These are phyloP conservation scores for Herpetomonas samuelpessoai DNA, from an alignment of 208 protist genomes.

Conservation along the genomic window DNA sequence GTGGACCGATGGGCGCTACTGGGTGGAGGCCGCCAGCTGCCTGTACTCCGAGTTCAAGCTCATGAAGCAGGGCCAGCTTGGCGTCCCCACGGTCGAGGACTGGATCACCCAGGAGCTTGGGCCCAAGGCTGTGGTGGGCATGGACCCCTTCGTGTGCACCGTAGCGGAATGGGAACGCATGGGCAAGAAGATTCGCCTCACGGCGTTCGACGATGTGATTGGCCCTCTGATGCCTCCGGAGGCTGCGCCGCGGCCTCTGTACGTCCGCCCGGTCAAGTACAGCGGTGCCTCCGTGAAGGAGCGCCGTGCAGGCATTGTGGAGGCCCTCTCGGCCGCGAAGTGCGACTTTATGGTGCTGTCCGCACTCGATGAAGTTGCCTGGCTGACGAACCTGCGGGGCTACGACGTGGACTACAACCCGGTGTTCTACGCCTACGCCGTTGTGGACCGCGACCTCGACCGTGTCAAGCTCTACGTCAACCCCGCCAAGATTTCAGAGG, in stretches of 20 bases:
- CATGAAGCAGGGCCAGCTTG: slow-evolving; percentile 76
- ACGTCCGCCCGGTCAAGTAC: slow-evolving; percentile 59
- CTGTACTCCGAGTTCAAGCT: slow-evolving; percentile 81
- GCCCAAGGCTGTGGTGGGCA: slow-evolving; percentile 33
- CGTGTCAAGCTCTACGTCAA: slow-evolving; percentile 38
- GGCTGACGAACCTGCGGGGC: slow-evolving; percentile 91
- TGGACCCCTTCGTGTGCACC: slow-evolving; percentile 70
- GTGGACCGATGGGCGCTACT: slow-evolving; percentile 98
- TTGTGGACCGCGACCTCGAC: slow-evolving; percentile 32
- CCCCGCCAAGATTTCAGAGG: slow-evolving; percentile 22
- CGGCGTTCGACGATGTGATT: slow-evolving; percentile 56
- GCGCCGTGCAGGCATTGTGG: slow-evolving; percentile 51
- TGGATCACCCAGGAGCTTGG: slow-evolving; percentile 62
- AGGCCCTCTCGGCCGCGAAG: slow-evolving; percentile 39
- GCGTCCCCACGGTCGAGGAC: slow-evolving; percentile 61
- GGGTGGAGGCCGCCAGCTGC: slow-evolving; percentile 86
- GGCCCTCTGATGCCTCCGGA: slow-evolving; percentile 37
- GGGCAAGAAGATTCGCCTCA: slow-evolving; percentile 51
- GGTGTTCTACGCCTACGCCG: slow-evolving; percentile 87
- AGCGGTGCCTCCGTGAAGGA: slow-evolving; percentile 56
- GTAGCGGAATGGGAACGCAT: slow-evolving; percentile 77
- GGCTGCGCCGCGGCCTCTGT: slow-evolving; percentile 23
- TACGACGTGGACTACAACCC: slow-evolving; percentile 88
- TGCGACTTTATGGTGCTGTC: slow-evolving; percentile 78
- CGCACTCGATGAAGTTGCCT: slow-evolving; percentile 91